Conservation (phyloP, 2,329 filamentous ascomycete genomes). For the Sporothrix pseudoabietina region DNA sequence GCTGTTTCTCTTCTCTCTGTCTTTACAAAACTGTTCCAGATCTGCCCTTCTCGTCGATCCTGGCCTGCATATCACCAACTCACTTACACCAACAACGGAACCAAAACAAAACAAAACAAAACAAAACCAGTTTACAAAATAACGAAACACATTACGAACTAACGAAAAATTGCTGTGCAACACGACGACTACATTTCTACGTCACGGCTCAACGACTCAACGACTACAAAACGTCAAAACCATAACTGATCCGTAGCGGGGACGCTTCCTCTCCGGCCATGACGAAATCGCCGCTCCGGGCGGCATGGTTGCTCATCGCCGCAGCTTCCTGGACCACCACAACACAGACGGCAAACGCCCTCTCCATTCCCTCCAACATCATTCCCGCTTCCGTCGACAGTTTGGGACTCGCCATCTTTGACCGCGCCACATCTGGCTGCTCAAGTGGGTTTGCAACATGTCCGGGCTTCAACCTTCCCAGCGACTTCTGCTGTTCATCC, state of each 20-base stretch:
- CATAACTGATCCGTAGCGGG: background rate
- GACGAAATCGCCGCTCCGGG: slow-evolving; percentile 37
- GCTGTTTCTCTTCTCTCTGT: background rate
- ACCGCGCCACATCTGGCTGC: slow-evolving; percentile 26
- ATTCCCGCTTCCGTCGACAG: slow-evolving; percentile 37
- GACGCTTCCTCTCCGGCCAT: slow-evolving; percentile 19
- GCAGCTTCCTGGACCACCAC: slow-evolving; percentile 40
- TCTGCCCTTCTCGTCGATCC: slow-evolving; percentile 22
- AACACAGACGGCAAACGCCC: slow-evolving; percentile 39
- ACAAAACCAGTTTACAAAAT: background rate
- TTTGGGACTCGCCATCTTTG: slow-evolving; percentile 12
- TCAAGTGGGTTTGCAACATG: slow-evolving; percentile 55
- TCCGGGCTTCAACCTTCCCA: slow-evolving; percentile 55
- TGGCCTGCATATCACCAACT: slow-evolving; percentile 19
- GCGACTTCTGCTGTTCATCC: slow-evolving; percentile 66
- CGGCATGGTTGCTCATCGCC: slow-evolving; percentile 44
- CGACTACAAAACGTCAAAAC: background rate
- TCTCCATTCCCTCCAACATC: slow-evolving; percentile 39
- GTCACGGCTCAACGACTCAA: background rate
- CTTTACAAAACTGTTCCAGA: slow-evolving; percentile 24
- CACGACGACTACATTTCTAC: background rate
- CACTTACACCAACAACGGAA: slow-evolving; percentile 5
- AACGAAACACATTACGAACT: background rate
- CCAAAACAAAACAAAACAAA: background rate
- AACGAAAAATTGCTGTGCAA: slow-evolving; percentile 9